Evolutionary conservation across 2,329 filamentous ascomycete species (phyloP).

Genomic region (Diaporthe sp.): DNA sequence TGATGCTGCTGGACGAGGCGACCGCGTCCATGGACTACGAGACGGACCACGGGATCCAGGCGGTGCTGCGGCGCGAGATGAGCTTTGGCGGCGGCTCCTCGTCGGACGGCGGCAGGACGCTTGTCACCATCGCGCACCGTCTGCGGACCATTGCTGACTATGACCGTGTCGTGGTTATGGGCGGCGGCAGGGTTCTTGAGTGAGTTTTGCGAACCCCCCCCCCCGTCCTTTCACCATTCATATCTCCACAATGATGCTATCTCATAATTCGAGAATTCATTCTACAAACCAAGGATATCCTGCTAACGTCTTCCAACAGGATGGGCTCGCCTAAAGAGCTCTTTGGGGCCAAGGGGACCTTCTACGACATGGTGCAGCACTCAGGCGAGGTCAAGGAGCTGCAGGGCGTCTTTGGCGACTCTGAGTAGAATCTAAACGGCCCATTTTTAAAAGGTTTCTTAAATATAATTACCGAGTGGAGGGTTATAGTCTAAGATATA

Average conservation of each 20-base stretch:
- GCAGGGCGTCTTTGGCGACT: conserved; percentile 40
- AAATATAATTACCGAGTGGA: no score
- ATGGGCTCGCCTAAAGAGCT: conserved; percentile 59
- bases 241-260: no score
- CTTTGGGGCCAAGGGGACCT: conserved; percentile 55
- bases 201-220: neutral
- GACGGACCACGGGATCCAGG: conserved; percentile 66
- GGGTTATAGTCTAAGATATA: neutral
- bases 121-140: conserved; percentile 69
- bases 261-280: no score
- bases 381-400: conserved; percentile 63
- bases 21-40: conserved; percentile 70
- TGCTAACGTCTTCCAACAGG: conserved; percentile 41
- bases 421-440: neutral
- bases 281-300: neutral
- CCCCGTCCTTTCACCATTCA: neutral
- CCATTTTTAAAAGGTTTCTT: neutral
- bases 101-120: conserved; percentile 59
- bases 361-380: conserved; percentile 66
- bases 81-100: conserved; percentile 45
- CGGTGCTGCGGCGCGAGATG: conserved; percentile 61
- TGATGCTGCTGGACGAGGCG: conserved; percentile 68
- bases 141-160: conserved; percentile 70
- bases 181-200: conserved; percentile 63
- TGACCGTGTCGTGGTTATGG: conserved; percentile 68